Conservation (phyloP, 2,329 filamentous ascomycete species). For the Colletotrichum acutatum region DNA sequence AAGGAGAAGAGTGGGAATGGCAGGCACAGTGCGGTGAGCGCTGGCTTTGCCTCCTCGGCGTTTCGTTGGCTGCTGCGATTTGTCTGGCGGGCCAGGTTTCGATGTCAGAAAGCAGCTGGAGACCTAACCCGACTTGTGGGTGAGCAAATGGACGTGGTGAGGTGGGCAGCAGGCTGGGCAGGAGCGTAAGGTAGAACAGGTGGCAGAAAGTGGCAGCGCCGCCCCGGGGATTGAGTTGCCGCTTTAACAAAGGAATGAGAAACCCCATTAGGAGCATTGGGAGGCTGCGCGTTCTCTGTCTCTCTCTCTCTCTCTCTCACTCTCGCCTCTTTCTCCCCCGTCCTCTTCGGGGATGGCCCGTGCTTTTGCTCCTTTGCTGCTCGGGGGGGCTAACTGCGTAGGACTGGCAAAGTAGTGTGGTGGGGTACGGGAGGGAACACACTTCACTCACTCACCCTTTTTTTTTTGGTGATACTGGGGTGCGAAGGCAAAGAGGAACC, state of each 20-base stretch:
- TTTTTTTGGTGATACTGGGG: constrained; percentile 1
- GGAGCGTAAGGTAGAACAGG: constrained; percentile 20
- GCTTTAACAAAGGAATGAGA: constrained; percentile 24
- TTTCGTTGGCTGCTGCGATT: constrained; percentile 22
- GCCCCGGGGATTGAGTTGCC: constrained; percentile 22
- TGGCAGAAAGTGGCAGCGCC: constrained; percentile 31
- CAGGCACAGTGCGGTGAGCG: constrained; percentile 34
- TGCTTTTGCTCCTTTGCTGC: constrained; percentile 18
- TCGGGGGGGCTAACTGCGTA: neutral
- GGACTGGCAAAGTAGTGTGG: constrained; percentile 33
- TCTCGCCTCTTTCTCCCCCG: constrained; percentile 1
- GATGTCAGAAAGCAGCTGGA: constrained; percentile 32
- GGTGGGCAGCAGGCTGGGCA: constrained; percentile 3
- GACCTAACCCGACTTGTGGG: constrained; percentile 36
- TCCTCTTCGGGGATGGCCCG: constrained; percentile 6
- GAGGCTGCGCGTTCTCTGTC: neutral
- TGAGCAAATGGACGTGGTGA: constrained; percentile 30
- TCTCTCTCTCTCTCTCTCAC: too few relatives aligned
- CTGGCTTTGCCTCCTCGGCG: constrained; percentile 8
- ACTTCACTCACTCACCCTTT: neutral
- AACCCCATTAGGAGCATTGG: too few relatives aligned
- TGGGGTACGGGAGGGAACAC: constrained; percentile 32
- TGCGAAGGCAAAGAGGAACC: constrained; percentile 7
- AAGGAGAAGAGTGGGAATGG: constrained; percentile 37
- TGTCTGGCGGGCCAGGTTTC: constrained; percentile 27